Evolutionary conservation across 768 basidiomycete genomes (phyloP).

Genomic region (Cystofilobasidium macerans): DNA sequence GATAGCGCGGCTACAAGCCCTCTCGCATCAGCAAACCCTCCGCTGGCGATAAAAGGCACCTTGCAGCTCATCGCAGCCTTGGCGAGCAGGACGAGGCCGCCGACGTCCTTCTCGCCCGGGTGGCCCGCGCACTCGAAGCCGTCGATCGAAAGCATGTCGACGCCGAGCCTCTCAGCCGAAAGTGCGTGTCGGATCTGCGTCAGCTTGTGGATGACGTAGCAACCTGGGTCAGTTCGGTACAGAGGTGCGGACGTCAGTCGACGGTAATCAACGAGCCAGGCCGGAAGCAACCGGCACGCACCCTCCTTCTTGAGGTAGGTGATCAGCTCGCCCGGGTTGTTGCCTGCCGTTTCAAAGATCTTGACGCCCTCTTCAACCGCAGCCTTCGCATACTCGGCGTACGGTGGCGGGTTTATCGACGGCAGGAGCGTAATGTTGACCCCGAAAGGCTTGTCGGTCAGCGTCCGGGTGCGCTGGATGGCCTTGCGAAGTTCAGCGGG

Average conservation of each 20-base stretch:
- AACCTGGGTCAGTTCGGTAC: background rate
- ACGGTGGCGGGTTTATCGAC: constrained; percentile 79
- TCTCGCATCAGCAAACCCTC: constrained; percentile 76
- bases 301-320: constrained; percentile 62
- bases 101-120: constrained; percentile 78
- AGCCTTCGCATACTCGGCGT: constrained; percentile 44
- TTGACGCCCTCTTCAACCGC: constrained; percentile 77
- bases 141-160: constrained; percentile 80
- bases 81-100: constrained; percentile 76
- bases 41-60: constrained; percentile 78
- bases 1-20: constrained; percentile 73
- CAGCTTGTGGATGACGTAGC: constrained; percentile 63
- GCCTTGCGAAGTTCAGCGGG: constrained; percentile 69
- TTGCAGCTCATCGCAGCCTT: constrained; percentile 73
- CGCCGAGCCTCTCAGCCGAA: constrained; percentile 56
- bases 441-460: constrained; percentile 40
- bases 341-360: constrained; percentile 88
- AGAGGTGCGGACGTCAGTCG: background rate
- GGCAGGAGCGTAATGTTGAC: constrained; percentile 73
- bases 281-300: background rate
- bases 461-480: constrained; percentile 61
- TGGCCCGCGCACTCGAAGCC: constrained; percentile 61
- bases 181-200: constrained; percentile 35
- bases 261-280: background rate
- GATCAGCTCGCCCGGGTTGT: constrained; percentile 69